Evolutionary conservation across 805 yeast species (phyloP).

Genomic region (Metschnikowia koreensis): DNA sequence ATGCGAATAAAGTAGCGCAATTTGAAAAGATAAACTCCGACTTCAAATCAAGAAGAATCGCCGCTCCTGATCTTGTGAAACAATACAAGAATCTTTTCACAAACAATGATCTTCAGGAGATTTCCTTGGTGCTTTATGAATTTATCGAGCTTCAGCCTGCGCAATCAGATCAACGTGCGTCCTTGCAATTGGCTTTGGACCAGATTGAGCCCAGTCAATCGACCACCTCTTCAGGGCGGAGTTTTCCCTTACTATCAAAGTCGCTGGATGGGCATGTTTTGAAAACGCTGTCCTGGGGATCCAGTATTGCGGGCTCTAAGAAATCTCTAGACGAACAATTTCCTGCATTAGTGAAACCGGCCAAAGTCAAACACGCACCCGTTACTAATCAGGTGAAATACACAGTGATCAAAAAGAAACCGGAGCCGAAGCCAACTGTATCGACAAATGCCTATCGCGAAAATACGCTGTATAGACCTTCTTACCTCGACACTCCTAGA

Average conservation of each 20-base stretch:
- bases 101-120: conserved; percentile 43
- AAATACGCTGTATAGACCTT: conserved; percentile 27
- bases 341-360: conserved; percentile 35
- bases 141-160: conserved; percentile 54
- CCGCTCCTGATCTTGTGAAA: conserved; percentile 47
- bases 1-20: conserved; percentile 42
- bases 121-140: conserved; percentile 57
- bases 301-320: conserved; percentile 8
- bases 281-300: conserved; percentile 27
- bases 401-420: conserved; percentile 30
- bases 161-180: conserved; percentile 43
- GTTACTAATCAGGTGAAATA: conserved; percentile 26
- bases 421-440: conserved; percentile 11
- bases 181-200: conserved; percentile 29
- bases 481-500: conserved; percentile 27
- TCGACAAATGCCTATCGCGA: conserved; percentile 19
- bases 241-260: conserved; percentile 49
- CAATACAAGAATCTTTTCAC: conserved; percentile 50
- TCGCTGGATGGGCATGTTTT: conserved; percentile 10
- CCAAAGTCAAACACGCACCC: conserved; percentile 24
- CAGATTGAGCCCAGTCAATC: conserved; percentile 16
- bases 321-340: conserved; percentile 26
- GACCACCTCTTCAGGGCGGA: conserved; percentile 6
- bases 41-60: conserved; percentile 45
- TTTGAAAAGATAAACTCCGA: conserved; percentile 51